These are phyloP conservation scores for Herpetomonas muscarum DNA, from an alignment of 208 protist genomes.

Conservation along the genomic window DNA sequence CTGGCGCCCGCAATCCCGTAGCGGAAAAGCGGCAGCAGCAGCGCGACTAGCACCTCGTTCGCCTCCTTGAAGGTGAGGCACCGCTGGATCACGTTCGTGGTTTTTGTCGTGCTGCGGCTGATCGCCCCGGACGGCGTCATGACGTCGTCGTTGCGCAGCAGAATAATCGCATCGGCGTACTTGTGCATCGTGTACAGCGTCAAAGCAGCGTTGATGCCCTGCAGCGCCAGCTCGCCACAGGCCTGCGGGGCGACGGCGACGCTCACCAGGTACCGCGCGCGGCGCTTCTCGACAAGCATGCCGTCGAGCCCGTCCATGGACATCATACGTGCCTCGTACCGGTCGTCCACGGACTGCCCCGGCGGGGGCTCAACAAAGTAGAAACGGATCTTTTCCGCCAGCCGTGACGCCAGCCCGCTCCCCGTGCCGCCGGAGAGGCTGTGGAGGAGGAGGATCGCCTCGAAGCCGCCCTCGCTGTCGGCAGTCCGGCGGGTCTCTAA, in stretches of 20 bases:
- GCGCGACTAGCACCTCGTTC: conserved; percentile 74
- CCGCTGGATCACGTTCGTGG: conserved; percentile 23
- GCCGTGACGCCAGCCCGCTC: conserved; percentile 67
- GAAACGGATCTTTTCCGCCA: conserved; percentile 76
- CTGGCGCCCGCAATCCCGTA: conserved; percentile 31
- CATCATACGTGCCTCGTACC: conserved; percentile 46
- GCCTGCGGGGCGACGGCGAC: conserved; percentile 68
- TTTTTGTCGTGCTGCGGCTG: conserved; percentile 18
- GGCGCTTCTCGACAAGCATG: conserved; percentile 61
- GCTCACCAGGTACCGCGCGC: conserved; percentile 63
- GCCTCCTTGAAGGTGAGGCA: conserved; percentile 78
- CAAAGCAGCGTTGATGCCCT: conserved; percentile 72
- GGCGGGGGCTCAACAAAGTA: conserved; percentile 72
- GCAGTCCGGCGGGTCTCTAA: conserved; percentile 70
- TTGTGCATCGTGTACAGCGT: conserved; percentile 61
- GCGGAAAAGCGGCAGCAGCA: conserved; percentile 65
- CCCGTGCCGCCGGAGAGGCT: conserved; percentile 83
- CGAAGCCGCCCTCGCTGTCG: conserved; percentile 32
- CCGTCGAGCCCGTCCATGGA: conserved; percentile 67
- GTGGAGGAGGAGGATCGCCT: conserved; percentile 81
- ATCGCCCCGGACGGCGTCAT: conserved; percentile 10
- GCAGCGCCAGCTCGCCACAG: conserved; percentile 67
- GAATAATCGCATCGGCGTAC: conserved; percentile 54
- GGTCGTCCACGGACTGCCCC: conserved; percentile 27
- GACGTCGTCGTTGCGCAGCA: conserved; percentile 82